Percentiles rank a stretch among this genome's conserved stretches.
Conservation (phyloP, 768 basidiomycete genomes). For the Boletus patriciae region DNA sequence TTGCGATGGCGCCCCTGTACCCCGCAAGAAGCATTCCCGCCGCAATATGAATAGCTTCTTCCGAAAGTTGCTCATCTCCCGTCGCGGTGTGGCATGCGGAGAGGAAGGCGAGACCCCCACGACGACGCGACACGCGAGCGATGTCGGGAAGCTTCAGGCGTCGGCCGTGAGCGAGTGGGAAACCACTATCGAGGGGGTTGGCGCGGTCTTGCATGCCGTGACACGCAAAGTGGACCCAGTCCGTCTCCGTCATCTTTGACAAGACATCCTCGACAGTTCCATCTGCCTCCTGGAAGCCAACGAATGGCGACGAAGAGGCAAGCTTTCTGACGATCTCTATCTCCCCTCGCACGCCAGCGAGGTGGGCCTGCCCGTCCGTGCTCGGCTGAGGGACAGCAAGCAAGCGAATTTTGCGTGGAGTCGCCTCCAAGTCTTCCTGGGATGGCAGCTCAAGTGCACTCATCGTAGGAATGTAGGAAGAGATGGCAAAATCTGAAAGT, state of each 20-base stretch:
- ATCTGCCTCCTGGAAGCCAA: neutral
- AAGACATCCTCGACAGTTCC: too few species aligned
- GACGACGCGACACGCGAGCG: neutral
- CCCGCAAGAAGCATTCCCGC: too few species aligned
- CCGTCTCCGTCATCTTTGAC: too few species aligned
- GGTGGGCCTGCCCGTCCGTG: neutral
- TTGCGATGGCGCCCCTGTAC: too few species aligned
- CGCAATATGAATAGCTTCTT: too few species aligned
- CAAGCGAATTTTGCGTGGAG: neutral
- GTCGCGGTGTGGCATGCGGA: neutral
- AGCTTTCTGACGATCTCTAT: conserved; percentile 19
- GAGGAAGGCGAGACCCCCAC: conserved; percentile 29
- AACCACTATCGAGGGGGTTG: conserved; percentile 20
- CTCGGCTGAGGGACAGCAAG: conserved; percentile 4
- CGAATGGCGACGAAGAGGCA: neutral
- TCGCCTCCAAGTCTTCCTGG: neutral
- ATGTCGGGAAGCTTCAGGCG: neutral
- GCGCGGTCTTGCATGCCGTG: conserved; percentile 8
- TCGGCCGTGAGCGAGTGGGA: conserved; percentile 10
- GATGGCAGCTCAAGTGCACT: neutral
- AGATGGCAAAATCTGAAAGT: too few species aligned
- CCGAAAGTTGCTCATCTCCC: neutral
- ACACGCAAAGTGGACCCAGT: too few species aligned
- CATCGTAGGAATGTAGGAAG: too few species aligned
- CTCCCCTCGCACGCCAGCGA: conserved; percentile 7